Percentiles rank a stretch among this genome's conserved stretches.
phyloP scores from a whole-genome alignment of 805 yeast genomes.

The Limtongozyma cylindracea region DNA sequence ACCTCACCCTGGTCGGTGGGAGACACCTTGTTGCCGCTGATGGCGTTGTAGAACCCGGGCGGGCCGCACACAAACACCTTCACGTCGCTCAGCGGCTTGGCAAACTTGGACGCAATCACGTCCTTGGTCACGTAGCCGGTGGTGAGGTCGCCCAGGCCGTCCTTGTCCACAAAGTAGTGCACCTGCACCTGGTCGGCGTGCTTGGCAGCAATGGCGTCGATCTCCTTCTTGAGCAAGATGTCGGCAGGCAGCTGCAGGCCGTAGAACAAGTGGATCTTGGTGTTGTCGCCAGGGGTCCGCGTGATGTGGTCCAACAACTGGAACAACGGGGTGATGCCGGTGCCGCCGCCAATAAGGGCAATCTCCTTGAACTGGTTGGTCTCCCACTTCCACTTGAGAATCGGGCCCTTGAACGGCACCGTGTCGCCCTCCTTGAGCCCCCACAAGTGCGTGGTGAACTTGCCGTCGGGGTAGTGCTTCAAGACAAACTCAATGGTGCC shows the following conservation, averaged over 20 bases:
- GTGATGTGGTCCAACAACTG: slow-evolving; percentile 63
- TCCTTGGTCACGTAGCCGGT: slow-evolving; percentile 65
- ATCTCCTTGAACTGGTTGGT: slow-evolving; percentile 66
- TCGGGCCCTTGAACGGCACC: slow-evolving; percentile 83
- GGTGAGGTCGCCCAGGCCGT: slow-evolving; percentile 21
- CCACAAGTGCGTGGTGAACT: slow-evolving; percentile 54
- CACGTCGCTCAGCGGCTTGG: slow-evolving; percentile 31
- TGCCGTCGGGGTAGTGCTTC: slow-evolving; percentile 70
- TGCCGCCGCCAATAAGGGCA: slow-evolving; percentile 82
- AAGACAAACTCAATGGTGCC: slow-evolving; percentile 64
- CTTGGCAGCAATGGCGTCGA: slow-evolving; percentile 40
- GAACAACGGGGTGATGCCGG: slow-evolving; percentile 90
- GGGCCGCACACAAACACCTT: slow-evolving; percentile 90
- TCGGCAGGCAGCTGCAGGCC: slow-evolving; percentile 64
- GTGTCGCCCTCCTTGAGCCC: slow-evolving; percentile 56
- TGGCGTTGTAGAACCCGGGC: slow-evolving; percentile 66
- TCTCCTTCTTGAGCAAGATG: slow-evolving; percentile 52
- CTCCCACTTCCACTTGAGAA: slow-evolving; percentile 74
- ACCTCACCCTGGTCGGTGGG: slow-evolving; percentile 92
- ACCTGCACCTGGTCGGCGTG: slow-evolving; percentile 61
- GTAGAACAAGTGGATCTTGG: slow-evolving; percentile 63
- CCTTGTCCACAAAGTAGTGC: slow-evolving; percentile 57
- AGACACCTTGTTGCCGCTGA: slow-evolving; percentile 67
- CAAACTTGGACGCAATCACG: slow-evolving; percentile 29
- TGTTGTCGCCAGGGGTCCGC: slow-evolving; percentile 65